phyloP scores from a whole-genome alignment of 2,329 filamentous ascomycete genomes.

The Thelonectria blattea region DNA sequence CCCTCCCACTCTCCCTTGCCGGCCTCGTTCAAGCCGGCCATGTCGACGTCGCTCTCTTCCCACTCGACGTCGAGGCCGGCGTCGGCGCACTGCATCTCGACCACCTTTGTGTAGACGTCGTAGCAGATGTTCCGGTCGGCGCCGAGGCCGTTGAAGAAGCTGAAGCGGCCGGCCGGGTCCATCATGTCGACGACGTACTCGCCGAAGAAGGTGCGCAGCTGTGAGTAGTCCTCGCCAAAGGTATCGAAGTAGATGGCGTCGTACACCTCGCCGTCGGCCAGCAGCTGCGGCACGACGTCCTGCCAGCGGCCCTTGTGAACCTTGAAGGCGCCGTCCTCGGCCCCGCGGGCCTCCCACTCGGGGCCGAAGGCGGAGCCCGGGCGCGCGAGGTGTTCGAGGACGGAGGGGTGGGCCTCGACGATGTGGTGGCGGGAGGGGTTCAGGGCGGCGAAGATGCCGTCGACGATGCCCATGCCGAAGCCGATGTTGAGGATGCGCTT shows the following conservation, averaged over 20 bases:
- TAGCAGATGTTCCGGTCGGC: conserved; percentile 93
- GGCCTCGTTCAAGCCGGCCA: conserved; percentile 65
- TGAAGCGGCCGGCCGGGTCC: conserved; percentile 74
- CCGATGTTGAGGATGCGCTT: conserved; percentile 83
- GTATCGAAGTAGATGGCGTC: conserved; percentile 98
- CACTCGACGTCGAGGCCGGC: conserved; percentile 90
- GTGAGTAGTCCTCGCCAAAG: conserved; percentile 90
- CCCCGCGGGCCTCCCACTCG: conserved; percentile 60
- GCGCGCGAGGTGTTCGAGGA: conserved; percentile 67
- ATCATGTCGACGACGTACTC: conserved; percentile 85
- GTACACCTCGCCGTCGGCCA: conserved; percentile 73
- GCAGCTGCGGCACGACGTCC: conserved; percentile 72
- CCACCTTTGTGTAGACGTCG: conserved; percentile 92
- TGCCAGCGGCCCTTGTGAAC: conserved; percentile 79
- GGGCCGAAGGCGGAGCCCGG: conserved; percentile 58
- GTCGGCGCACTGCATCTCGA: conserved; percentile 88
- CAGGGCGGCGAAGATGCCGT: conserved; percentile 74
- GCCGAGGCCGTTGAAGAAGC: conserved; percentile 90
- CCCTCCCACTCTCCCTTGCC: conserved; percentile 85
- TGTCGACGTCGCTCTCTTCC: conserved; percentile 77
- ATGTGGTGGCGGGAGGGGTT: conserved; percentile 78
- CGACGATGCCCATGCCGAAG: conserved; percentile 90
- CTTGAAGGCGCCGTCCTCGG: conserved; percentile 71
- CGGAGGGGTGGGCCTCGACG: conserved; percentile 82
- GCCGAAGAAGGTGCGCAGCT: conserved; percentile 84